These are phyloP conservation scores for Borovskyia barvae DNA, from an alignment of 208 protist species.

Conservation along the genomic window DNA sequence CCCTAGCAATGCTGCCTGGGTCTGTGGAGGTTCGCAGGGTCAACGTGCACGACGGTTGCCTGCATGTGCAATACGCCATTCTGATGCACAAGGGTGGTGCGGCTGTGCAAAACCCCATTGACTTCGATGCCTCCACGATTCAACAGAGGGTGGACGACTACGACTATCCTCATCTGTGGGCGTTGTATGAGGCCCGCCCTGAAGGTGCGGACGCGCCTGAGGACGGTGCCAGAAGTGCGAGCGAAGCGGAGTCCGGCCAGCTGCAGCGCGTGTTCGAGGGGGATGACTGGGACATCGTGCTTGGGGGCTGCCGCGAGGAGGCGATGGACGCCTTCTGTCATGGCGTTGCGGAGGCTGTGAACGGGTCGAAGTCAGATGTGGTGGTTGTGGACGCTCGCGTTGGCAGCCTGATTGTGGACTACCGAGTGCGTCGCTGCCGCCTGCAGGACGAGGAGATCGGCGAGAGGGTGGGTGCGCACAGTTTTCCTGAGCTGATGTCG, in stretches of 20 bases:
- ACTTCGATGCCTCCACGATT: slow-evolving; percentile 25
- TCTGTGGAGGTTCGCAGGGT: slow-evolving; percentile 26
- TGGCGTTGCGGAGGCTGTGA: slow-evolving; percentile 29
- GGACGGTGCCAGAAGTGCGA: slow-evolving; percentile 7
- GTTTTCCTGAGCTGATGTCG: slow-evolving; percentile 41
- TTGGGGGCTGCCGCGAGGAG: slow-evolving; percentile 30
- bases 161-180: slow-evolving; percentile 42
- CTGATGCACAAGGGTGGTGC: slow-evolving; percentile 22
- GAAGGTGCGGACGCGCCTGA: slow-evolving; percentile 5
- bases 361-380: slow-evolving; percentile 32
- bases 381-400: slow-evolving; percentile 12
- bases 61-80: slow-evolving; percentile 35
- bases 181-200: slow-evolving; percentile 32
- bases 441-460: slow-evolving; percentile 32
- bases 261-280: slow-evolving; percentile 61
- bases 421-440: slow-evolving; percentile 35
- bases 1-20: slow-evolving; percentile 24
- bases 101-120: slow-evolving; percentile 31
- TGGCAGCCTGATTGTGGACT: slow-evolving; percentile 45
- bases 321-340: slow-evolving; percentile 30
- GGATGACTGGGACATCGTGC: slow-evolving; percentile 62
- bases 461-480: slow-evolving; percentile 29
- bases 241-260: slow-evolving; percentile 30
- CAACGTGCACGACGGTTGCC: slow-evolving; percentile 4
- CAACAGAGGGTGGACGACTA: slow-evolving; percentile 32